Base-by-base conservation (phyloP, 2,329 filamentous ascomycete genomes). In the Mollisia scopiformis region DNA sequence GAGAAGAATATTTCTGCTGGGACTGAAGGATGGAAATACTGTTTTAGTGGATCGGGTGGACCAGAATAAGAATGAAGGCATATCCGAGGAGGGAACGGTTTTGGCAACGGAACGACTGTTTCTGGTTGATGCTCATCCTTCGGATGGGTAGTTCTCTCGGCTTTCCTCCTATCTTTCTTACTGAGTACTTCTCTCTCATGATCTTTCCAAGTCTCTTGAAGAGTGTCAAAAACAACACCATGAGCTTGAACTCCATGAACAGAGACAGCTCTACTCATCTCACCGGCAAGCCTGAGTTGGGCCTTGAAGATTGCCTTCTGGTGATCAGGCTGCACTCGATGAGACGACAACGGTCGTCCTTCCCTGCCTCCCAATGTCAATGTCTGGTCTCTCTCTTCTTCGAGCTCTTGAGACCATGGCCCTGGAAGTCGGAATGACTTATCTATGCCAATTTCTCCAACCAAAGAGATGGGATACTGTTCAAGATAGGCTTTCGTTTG, bases 31-130 rank as follows among this genome's bases (percentile, higher is more conserved):
- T 90, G 83, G 51, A 92, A 77, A 71, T 97, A 98, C 74, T 93
- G 92, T 66, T 84, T 88, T 37, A 97, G 77, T 31, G 88, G 83
- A 59, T 95, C 88, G 11, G 86, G 80, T 6, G 89, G 84, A 0
- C 92, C 94, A 51, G 91, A 96, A 75, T 93, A 99, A 0, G 93
- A 97, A 75, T 99, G 95, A 61, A 99, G 85, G 72, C 95, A 99
- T 72, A 98, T 89, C 8, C 93, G 82, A 0, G 93, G 93, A 3
- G 95, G 93, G 68, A 89, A 98, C 0, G 90, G 88, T 62, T 83
- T 87, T 1, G 79, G 68, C 69, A 13, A 73, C 69, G 28, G 72
- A 68, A 19, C 59, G 7, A 49, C 37, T 35, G 73, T 69, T 2
- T 79, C 75, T 0, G 74, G 71, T 21, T 76, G 74, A 14, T 71